phyloP scores from a whole-genome alignment of 805 yeast species.

The Metschnikowia picachoensis region DNA sequence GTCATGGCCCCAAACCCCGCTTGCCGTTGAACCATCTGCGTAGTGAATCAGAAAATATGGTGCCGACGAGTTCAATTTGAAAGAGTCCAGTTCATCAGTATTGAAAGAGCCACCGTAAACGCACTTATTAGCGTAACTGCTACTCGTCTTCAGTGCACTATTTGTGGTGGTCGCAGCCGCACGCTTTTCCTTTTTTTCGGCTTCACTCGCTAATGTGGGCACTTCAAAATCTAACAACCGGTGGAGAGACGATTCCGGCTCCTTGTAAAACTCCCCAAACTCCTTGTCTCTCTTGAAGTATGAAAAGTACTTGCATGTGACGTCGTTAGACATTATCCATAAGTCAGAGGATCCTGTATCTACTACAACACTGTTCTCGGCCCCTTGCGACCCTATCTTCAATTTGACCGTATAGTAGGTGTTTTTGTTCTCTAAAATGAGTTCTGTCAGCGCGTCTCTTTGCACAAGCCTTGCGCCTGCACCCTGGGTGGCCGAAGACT shows the following conservation, averaged over 20 bases:
- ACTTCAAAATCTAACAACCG: not conserved
- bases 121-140: constrained; percentile 31
- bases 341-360: constrained; percentile 43
- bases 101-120: constrained; percentile 46
- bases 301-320: not conserved
- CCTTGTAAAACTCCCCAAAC: not conserved
- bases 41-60: constrained; percentile 39
- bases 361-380: constrained; percentile 26
- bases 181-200: not conserved
- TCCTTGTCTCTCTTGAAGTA: not conserved
- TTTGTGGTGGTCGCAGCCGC: too few species aligned
- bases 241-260: not conserved
- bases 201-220: not conserved
- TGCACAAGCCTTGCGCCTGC: not conserved
- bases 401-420: constrained; percentile 4
- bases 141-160: too few species aligned
- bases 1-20: constrained; percentile 60
- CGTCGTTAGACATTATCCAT: constrained; percentile 31
- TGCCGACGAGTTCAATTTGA: constrained; percentile 37
- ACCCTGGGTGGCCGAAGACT: not conserved
- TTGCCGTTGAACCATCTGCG: constrained; percentile 46
- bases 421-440: constrained; percentile 1
- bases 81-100: constrained; percentile 34
- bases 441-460: not conserved
- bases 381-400: constrained; percentile 8